A percentile compares a stretch with the other conserved stretches of the same genome.
Evolutionary conservation across 2,329 filamentous ascomycete genomes (phyloP).

Genomic region (Phialophora chinensis): DNA sequence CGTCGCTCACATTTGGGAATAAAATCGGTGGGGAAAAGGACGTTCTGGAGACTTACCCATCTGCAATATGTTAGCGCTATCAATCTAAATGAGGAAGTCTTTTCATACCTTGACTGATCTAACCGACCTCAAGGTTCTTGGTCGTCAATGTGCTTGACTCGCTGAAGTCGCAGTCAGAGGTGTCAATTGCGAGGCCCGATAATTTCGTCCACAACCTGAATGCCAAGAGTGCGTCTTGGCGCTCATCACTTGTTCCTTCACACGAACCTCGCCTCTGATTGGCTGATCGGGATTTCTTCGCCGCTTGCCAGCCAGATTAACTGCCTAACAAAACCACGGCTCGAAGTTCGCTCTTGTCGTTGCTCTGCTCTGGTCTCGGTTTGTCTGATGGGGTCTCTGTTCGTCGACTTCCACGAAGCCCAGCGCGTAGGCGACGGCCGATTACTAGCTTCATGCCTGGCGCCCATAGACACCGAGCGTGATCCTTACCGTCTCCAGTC

Average conservation of each 20-base stretch:
- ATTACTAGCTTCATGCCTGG: conserved; percentile 74
- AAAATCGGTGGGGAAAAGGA: conserved; percentile 13
- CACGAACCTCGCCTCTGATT: conserved; percentile 14
- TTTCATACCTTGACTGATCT: conserved; percentile 56
- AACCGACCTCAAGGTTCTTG: conserved; percentile 43
- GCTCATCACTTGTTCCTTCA: background rate
- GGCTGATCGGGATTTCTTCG: conserved; percentile 19
- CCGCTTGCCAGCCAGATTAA: conserved; percentile 6
- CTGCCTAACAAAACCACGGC: background rate
- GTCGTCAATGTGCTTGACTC: conserved; percentile 43
- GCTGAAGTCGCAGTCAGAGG: conserved; percentile 11
- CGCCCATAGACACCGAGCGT: conserved; percentile 68
- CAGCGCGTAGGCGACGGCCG: conserved; percentile 71
- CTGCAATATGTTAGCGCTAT: conserved; percentile 48
- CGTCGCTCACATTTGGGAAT: background rate
- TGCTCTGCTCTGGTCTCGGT: background rate
- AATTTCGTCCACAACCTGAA: conserved; percentile 17
- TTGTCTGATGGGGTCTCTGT: conserved; percentile 70
- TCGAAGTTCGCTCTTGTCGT: background rate
- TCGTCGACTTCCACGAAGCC: conserved; percentile 74
- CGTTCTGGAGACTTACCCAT: conserved; percentile 64
- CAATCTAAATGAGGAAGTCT: conserved; percentile 32
- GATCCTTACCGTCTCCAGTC: conserved; percentile 70
- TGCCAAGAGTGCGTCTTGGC: conserved; percentile 31
- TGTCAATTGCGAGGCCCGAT: conserved; percentile 15